Evolutionary conservation across 352 stramenopile species (phyloP), one percentile per base, ranked within the genome.

Genomic region (Phytophthora pseudosyringae): DNA sequence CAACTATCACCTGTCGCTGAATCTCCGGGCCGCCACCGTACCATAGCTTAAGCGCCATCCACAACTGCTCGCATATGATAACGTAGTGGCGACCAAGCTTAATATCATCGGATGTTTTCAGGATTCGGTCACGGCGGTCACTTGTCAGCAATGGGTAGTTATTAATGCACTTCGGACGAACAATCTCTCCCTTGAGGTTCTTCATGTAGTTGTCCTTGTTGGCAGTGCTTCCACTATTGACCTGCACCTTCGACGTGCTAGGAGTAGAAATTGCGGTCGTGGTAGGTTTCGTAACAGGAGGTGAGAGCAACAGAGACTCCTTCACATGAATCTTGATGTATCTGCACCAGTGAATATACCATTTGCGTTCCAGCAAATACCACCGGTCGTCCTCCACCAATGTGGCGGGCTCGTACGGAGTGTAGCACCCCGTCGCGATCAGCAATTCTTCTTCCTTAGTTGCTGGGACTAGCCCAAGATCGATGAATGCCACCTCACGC

Each of bases 1-100:
- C 73, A 62, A 84, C 62, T 3, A 97, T 76, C 11, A 98, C 93
- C n/a, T 80, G 83, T 5, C 93, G 81, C 44, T 85, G 80, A 51
- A 98, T 83, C 54, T 94, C 79, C 1, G 94, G 94, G 0, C 90
- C 93, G 25, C 91, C 94, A 33, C 90, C 88, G 61, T 98, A 98
- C 94, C 94, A 98, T 8, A 89, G 56, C 56, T 97, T 95, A 5
- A 98, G 72, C 28, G 83, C 89, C 66, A 95, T 90, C 89, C 88
- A 98, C 8, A 97, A 74, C 50, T 90, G 83, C 59, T 95, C 88
- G 21, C 76, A 82, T 26, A 98, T 83, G 5, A 98, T 81, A 18
- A 95, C 76, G 63, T 93, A 97, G 56, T 97, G 88, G 31, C 89
- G 88, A 1, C 81, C 86, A 7, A 83, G 47, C 49, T 91, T 89